Percentiles rank a stretch among this genome's conserved stretches.
phyloP scores from a whole-genome alignment of 139 green algal genomes.

The Closterium sp. region DNA sequence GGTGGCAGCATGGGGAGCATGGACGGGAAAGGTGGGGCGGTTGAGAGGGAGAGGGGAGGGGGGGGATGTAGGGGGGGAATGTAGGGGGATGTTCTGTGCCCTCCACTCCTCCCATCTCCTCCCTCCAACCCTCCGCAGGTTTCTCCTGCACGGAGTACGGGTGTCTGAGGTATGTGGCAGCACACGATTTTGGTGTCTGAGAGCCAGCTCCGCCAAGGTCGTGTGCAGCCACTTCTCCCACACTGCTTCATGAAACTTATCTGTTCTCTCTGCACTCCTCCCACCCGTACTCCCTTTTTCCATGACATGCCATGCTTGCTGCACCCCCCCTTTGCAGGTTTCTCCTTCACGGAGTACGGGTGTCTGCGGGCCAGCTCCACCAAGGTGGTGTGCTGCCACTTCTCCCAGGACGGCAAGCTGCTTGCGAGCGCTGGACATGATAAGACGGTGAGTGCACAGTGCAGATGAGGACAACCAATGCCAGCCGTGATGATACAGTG shows the following conservation, averaged over 20 bases:
- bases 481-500: too few species aligned
- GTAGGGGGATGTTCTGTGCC: too few species aligned
- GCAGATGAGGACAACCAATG: too few species aligned
- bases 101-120: too few species aligned
- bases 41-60: too few species aligned
- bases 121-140: not conserved
- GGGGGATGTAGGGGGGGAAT: too few species aligned
- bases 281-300: not conserved
- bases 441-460: constrained; percentile 39
- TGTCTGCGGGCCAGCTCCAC: constrained; percentile 31
- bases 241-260: too few species aligned
- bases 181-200: too few species aligned
- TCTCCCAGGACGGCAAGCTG: constrained; percentile 51
- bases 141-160: constrained; percentile 44
- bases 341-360: constrained; percentile 40
- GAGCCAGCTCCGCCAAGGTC: constrained; percentile 44
- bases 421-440: constrained; percentile 49
- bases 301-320: not conserved
- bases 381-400: constrained; percentile 53
- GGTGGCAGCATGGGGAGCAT: not conserved
- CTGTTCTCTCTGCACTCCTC: too few species aligned
- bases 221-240: constrained; percentile 47
- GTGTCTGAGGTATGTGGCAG: too few species aligned
- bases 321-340: constrained; percentile 21
- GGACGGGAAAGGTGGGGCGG: too few species aligned